phyloP scores from a whole-genome alignment of 805 yeast species.

The Nadsonia fulvescens region DNA sequence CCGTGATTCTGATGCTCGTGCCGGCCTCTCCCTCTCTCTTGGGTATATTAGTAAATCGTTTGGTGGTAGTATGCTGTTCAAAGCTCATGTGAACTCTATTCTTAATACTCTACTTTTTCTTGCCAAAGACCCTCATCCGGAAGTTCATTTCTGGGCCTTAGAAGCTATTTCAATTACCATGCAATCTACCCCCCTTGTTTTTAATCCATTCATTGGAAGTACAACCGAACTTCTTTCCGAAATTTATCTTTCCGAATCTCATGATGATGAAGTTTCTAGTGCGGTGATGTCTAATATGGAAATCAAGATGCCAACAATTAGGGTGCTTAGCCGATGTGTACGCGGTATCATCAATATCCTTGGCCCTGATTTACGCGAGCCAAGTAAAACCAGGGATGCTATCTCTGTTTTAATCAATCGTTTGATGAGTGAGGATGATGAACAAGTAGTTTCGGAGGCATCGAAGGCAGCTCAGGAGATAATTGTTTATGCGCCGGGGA shows the following conservation, averaged over 20 bases:
- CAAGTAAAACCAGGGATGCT: conserved; percentile 9
- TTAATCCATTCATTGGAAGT: too few species aligned
- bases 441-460: conserved; percentile 18
- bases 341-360: conserved; percentile 29
- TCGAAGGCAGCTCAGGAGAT: conserved; percentile 28
- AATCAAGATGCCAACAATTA: conserved; percentile 26
- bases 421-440: conserved; percentile 18
- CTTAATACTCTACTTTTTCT: conserved; percentile 42
- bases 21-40: conserved; percentile 33
- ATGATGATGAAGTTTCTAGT: conserved; percentile 27
- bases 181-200: too few species aligned
- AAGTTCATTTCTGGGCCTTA: conserved; percentile 59
- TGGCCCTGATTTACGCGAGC: conserved; percentile 36
- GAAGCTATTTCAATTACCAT: conserved; percentile 39
- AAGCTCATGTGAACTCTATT: conserved; percentile 25
- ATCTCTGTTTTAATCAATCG: conserved; percentile 20
- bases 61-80: conserved; percentile 19
- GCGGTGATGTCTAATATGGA: conserved; percentile 33
- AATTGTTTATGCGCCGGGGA: conserved; percentile 26
- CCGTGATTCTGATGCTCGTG: conserved; percentile 46
- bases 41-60: conserved; percentile 28
- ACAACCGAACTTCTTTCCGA: too few species aligned
- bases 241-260: conserved; percentile 31
- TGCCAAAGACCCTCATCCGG: conserved; percentile 66
- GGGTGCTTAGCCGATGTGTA: conserved; percentile 26